Percentiles rank a stretch among this genome's conserved stretches.
Evolutionary conservation across 768 basidiomycete species (phyloP).

Genomic region (Kwoniella pini): DNA sequence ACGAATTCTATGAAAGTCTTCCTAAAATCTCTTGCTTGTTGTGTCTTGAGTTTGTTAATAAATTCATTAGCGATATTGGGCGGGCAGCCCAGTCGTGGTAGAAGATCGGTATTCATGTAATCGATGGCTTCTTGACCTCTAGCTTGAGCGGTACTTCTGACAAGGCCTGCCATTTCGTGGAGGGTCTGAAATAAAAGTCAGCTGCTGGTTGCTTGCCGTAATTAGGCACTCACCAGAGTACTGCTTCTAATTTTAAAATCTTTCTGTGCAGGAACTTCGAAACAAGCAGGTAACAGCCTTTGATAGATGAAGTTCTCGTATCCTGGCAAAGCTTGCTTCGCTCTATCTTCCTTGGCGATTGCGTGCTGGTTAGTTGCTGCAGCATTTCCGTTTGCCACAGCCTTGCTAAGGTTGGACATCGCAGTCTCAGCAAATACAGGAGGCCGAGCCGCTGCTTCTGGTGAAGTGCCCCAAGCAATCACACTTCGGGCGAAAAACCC

Average conservation of each 20-base stretch:
- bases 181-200: conserved; percentile 65
- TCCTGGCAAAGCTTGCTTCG: conserved; percentile 65
- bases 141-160: conserved; percentile 74
- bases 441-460: conserved; percentile 36
- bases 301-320: conserved; percentile 93
- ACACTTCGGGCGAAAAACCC: conserved; percentile 63
- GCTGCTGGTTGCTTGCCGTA: background rate
- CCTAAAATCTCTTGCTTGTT: conserved; percentile 51
- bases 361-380: conserved; percentile 54
- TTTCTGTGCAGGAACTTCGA: conserved; percentile 73
- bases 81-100: conserved; percentile 89
- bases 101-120: conserved; percentile 73
- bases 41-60: conserved; percentile 44
- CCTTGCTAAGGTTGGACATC: conserved; percentile 56
- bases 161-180: conserved; percentile 80
- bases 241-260: conserved; percentile 88
- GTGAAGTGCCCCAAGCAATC: conserved; percentile 55
- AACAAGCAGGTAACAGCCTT: conserved; percentile 74
- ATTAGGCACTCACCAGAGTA: conserved; percentile 64
- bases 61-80: conserved; percentile 74
- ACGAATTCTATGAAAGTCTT: conserved; percentile 53
- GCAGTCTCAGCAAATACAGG: conserved; percentile 48
- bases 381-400: conserved; percentile 36
- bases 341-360: conserved; percentile 49
- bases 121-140: conserved; percentile 79